These are phyloP conservation scores for Chenopodium berlandieri DNA, from an alignment of 148 eudicot genomes.

Conservation along the genomic window DNA sequence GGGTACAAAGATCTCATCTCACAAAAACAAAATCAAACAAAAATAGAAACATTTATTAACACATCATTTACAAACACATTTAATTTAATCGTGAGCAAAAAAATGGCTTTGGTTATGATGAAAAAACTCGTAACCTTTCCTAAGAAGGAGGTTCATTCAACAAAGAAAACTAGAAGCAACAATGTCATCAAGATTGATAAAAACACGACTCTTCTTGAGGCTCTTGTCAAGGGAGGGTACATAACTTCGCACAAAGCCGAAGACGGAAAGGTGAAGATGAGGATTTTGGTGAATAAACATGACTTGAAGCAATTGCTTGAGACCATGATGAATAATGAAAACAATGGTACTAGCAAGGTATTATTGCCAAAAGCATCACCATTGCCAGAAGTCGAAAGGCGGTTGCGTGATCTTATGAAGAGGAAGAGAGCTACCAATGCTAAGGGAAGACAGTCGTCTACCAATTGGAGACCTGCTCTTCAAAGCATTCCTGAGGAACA, in stretches of 20 bases:
- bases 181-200: not conserved
- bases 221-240: conserved; percentile 33
- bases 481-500: conserved; percentile 62
- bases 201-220: conserved; percentile 32
- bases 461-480: conserved; percentile 61
- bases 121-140: conserved; percentile 18
- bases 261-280: conserved; percentile 46
- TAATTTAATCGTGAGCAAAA: not conserved
- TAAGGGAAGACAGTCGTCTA: conserved; percentile 19
- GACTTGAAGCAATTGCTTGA: conserved; percentile 52
- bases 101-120: conserved; percentile 6
- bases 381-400: conserved; percentile 21
- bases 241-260: conserved; percentile 29
- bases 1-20: conserved; percentile 9
- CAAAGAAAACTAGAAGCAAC: not conserved
- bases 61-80: not conserved
- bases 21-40: not conserved
- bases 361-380: not conserved
- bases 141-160: conserved; percentile 10
- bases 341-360: too few relatives aligned
- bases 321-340: conserved; percentile 26
- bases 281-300: conserved; percentile 47
- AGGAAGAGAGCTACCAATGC: conserved; percentile 29
- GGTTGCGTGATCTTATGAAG: conserved; percentile 41
- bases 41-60: not conserved